Percentiles rank a stretch among this genome's conserved stretches.
These are phyloP conservation scores for Salix koriyanagi DNA, from an alignment of 345 rosid genomes.

Conservation along the genomic window DNA sequence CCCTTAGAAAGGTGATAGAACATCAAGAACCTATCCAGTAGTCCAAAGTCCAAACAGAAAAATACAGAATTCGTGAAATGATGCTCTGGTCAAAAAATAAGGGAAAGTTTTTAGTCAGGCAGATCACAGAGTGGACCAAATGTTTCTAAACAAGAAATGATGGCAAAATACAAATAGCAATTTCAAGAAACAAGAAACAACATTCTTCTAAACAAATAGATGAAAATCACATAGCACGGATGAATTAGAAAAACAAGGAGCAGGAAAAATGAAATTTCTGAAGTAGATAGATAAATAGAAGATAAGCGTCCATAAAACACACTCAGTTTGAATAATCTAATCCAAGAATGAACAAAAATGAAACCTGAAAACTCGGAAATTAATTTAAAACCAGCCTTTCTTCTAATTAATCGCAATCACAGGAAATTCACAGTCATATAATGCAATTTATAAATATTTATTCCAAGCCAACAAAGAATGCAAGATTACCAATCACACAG, in stretches of 20 bases:
- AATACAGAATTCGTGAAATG: background rate
- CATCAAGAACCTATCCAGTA: background rate
- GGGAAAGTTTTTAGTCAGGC: background rate
- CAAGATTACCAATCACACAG: background rate
- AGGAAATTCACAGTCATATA: background rate
- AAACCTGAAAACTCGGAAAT: background rate
- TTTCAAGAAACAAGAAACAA: background rate
- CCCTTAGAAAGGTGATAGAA: background rate
- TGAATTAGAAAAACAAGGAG: background rate
- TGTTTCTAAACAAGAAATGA: background rate
- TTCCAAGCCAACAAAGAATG: background rate
- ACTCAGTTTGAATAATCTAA: background rate
- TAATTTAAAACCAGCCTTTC: background rate
- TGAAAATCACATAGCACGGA: background rate
- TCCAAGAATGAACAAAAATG: background rate
- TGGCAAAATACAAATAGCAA: background rate
- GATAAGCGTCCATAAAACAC: background rate
- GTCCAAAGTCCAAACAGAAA: background rate
- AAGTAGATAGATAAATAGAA: background rate
- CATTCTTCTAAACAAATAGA: background rate
- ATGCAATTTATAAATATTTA: background rate
- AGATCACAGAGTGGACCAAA: background rate
- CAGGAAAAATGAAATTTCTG: too few species aligned
- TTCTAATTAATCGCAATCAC: background rate
- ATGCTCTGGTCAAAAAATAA: background rate